Evolutionary conservation across 2,329 filamentous ascomycete species (phyloP).

Genomic region (Trichoderma endophyticum): DNA sequence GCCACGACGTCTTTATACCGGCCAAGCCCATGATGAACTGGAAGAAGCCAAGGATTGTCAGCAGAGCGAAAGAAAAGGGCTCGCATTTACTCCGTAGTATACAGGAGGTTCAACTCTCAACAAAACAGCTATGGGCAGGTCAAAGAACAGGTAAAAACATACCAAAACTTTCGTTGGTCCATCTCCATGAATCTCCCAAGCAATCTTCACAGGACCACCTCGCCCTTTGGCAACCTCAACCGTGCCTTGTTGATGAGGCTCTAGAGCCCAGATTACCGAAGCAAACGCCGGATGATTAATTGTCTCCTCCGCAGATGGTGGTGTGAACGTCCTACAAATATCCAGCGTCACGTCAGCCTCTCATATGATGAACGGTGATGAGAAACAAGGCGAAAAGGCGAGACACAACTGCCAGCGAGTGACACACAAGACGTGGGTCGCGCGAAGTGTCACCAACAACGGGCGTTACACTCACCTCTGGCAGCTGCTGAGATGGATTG

Average conservation of each 20-base stretch:
- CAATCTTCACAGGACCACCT: conserved; percentile 72
- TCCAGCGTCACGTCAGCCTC: background rate
- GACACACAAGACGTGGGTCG: background rate
- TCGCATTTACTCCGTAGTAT: background rate
- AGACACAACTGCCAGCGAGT: background rate
- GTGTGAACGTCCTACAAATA: conserved; percentile 21
- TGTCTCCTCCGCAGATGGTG: conserved; percentile 55
- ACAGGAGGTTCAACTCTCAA: background rate
- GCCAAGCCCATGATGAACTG: conserved; percentile 82
- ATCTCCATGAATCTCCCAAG: conserved; percentile 76
- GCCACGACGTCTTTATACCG: conserved; percentile 66
- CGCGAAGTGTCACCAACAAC: background rate
- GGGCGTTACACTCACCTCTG: background rate
- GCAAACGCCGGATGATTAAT: conserved; percentile 63
- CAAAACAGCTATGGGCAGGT: background rate
- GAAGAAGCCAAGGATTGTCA: background rate
- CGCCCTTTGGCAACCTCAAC: conserved; percentile 63
- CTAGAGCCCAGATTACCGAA: conserved; percentile 65
- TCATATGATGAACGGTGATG: background rate
- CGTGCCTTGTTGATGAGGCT: conserved; percentile 60
- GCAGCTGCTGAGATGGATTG: background rate
- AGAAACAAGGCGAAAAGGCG: background rate
- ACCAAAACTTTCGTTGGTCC: conserved; percentile 72
- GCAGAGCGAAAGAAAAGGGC: background rate
- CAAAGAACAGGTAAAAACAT: conserved; percentile 31